Conservation (phyloP, 2,329 filamentous ascomycete species). For the Orbilia blumenaviensis region DNA sequence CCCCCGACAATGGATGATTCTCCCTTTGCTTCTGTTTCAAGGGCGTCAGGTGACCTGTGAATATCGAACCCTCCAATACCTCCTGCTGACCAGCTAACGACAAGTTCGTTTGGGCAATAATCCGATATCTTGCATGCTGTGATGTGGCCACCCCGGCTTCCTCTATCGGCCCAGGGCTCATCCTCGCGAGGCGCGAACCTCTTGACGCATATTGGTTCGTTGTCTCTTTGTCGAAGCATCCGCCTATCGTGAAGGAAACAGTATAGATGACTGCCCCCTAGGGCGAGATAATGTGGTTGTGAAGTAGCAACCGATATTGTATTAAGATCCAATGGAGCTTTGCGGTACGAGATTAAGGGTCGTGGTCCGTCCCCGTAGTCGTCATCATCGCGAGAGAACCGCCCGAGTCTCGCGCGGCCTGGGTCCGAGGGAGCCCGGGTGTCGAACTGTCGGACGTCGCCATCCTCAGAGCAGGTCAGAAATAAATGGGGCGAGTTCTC, state of each 20-base stretch:
- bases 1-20: slow-evolving; percentile 57
- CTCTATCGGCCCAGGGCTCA: slow-evolving; percentile 62
- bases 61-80: slow-evolving; percentile 74
- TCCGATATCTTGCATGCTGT: slow-evolving; percentile 77
- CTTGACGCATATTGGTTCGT: slow-evolving; percentile 70
- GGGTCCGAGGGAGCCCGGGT: slow-evolving; percentile 68
- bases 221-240: slow-evolving; percentile 70
- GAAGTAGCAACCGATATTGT: slow-evolving; percentile 74
- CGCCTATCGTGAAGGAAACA: slow-evolving; percentile 75
- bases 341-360: slow-evolving; percentile 73
- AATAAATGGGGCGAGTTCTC: slow-evolving; percentile 75
- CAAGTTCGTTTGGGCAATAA: slow-evolving; percentile 72
- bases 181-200: slow-evolving; percentile 71
- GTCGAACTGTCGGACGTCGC: slow-evolving; percentile 76
- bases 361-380: slow-evolving; percentile 68
- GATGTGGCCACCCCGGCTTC: slow-evolving; percentile 66
- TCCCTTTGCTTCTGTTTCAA: slow-evolving; percentile 57
- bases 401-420: slow-evolving; percentile 44
- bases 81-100: slow-evolving; percentile 75
- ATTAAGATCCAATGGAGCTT: slow-evolving; percentile 71
- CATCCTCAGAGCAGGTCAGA: slow-evolving; percentile 75
- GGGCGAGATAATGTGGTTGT: slow-evolving; percentile 75
- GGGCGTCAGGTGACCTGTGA: slow-evolving; percentile 68
- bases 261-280: slow-evolving; percentile 74
- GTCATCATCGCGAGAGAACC: slow-evolving; percentile 60